Base-by-base conservation (phyloP, 2,329 filamentous ascomycete genomes). In the Exophiala sideris region DNA sequence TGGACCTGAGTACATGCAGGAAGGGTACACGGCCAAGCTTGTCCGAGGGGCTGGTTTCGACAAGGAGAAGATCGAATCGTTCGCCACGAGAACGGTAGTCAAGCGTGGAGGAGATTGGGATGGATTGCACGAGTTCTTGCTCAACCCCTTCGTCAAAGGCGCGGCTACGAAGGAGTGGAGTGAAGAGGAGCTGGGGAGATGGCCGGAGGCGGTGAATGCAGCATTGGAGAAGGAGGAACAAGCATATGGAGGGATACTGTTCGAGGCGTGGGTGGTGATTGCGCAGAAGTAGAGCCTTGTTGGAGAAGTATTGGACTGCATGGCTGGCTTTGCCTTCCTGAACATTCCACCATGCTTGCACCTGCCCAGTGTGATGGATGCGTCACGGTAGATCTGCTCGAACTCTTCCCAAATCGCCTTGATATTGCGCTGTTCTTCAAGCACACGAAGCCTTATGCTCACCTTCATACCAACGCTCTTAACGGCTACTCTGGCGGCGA, bases 1-100 rank as follows among this genome's bases (percentile, higher is more conserved):
- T 35, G 46, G 46, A 11, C 46, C 52, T n/a, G 36, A 54, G 33
- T 54, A 50, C 20, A 24, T 44, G 9, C n/a, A 50, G 24, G 34
- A 48, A 12, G 52, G 45, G 7, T 16, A 44, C 12, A 20, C 45
- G 39, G 20, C 40, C 2, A 38, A 45, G 2, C 45, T 50, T 10
- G 21, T 54, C 8, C 12, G 36, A 8, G 51, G 50, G 12, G 51
- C 39, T 9, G 51, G 45, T 1, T 54, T 49, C 32, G 45, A 40
- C 2, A 2, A 39, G 10, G 35, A 18, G 11, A 49, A 40, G 29
- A 24, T 50, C 12, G 32, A 45, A 32, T 45, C 47, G 38, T n/a
- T 50, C 21, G 45, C 21, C 9, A 5, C 39, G 32, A 32, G 29
- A 20, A 21, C 20, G 16, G 10, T 20, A 12, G 40, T 42, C 3